These are phyloP conservation scores for Debaryomycetaceae sp. DNA, from an alignment of 1,139 yeast species.

Conservation along the genomic window DNA sequence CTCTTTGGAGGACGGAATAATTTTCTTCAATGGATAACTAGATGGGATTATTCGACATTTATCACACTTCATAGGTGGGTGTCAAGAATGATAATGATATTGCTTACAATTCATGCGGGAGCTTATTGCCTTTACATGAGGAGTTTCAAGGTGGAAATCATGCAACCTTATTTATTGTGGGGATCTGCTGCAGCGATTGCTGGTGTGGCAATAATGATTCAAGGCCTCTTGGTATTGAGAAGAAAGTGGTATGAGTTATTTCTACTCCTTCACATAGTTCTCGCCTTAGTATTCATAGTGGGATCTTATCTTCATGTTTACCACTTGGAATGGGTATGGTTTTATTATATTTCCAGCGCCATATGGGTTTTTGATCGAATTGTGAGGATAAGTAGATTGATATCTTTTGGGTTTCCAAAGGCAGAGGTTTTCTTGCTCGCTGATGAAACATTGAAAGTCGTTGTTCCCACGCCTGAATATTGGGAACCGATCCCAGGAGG, in stretches of 20 bases:
- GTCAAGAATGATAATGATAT: constrained; percentile 43
- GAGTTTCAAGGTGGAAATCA: neutral
- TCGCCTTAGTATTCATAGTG: constrained; percentile 53
- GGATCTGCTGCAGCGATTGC: constrained; percentile 48
- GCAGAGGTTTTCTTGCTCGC: constrained; percentile 50
- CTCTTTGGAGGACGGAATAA: constrained; percentile 64
- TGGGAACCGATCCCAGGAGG: constrained; percentile 54
- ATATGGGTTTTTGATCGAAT: constrained; percentile 64
- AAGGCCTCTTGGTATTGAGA: constrained; percentile 53
- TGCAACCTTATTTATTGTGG: constrained; percentile 42
- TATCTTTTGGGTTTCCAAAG: constrained; percentile 46
- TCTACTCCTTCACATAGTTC: constrained; percentile 52
- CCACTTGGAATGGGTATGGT: constrained; percentile 44
- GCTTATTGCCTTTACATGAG: constrained; percentile 23
- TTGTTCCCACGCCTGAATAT: constrained; percentile 33
- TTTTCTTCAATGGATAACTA: constrained; percentile 51
- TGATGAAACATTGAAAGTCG: constrained; percentile 40
- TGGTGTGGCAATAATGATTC: constrained; percentile 35
- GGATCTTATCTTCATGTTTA: constrained; percentile 62
- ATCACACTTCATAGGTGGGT: constrained; percentile 60
- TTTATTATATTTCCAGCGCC: constrained; percentile 50
- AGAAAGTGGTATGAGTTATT: constrained; percentile 62
- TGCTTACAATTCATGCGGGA: constrained; percentile 38
- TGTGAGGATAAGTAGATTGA: constrained; percentile 46
- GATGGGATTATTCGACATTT: constrained; percentile 59